Evolutionary conservation across 1,139 yeast genomes (phyloP), one percentile per base, ranked within the genome.

Genomic region (Wickerhamomyces sp.): DNA sequence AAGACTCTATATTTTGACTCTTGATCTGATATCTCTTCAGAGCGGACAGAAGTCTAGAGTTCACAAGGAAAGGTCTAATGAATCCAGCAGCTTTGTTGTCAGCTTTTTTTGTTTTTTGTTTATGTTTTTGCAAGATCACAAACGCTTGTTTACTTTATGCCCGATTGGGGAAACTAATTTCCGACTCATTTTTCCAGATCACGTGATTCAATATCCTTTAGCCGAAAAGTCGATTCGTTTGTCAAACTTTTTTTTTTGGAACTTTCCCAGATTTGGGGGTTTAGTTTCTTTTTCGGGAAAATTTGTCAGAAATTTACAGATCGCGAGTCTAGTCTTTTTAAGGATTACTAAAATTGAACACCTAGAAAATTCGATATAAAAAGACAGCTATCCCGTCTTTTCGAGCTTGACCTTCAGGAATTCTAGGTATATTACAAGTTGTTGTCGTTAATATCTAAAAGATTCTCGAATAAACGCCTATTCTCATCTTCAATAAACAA

Each of bases 401-500:
- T 18, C 23, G 4, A 18, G 23, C 23, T 18, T 18, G 23, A 18
- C 23, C 23, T 18, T 18, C 23, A 18, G 23, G 23, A 3, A 34
- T 23, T 23, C 30, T 23, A 36, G 9, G 18, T 27, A 18, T 23
- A 36, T 18, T 23, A 9, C 37, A 29, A 29, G 13, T 29, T 29
- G 31, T 29, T 29, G 11, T 29, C 31, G 11, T 10, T 3, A 29
- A 9, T 29, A 9, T 11, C 31, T 3, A 29, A 29, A 29, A 9
- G 13, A 29, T 6, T 29, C 13, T 10, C 31, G 11, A 29, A 29
- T 29, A 29, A 11, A 29, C 31, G 31, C 13, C 31, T 29, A 29
- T 29, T 29, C 31, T 29, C 31, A 29, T 29, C 31, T 6, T 29
- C 23, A 42, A 23, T 40, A 9, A 32, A 33, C n/a, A 49, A 75